These are phyloP conservation scores for Cicer judaicum DNA, from an alignment of 306 rosid genomes.

Conservation along the genomic window DNA sequence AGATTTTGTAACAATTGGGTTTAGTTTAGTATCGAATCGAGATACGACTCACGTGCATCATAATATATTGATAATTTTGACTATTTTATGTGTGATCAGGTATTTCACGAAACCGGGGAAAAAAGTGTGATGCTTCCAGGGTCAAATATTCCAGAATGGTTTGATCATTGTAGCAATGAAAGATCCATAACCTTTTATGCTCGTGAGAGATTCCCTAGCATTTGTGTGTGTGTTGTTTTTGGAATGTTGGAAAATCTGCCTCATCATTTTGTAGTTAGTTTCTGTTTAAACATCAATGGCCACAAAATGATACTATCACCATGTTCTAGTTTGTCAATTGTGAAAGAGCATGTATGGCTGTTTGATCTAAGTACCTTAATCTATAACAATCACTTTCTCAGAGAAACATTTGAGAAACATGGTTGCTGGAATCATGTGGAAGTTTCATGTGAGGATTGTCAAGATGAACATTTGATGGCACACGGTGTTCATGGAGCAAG, in stretches of 20 bases:
- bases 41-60: too few relatives aligned
- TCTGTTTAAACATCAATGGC: background rate
- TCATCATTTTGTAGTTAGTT: background rate
- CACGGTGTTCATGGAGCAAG: background rate
- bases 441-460: background rate
- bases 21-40: too few relatives aligned
- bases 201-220: background rate
- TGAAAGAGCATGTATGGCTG: background rate
- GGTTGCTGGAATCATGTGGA: constrained; percentile 21
- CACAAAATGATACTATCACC: background rate
- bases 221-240: constrained; percentile 15
- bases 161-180: background rate
- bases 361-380: background rate
- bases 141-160: background rate
- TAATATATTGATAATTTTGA: background rate
- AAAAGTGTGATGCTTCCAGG: constrained; percentile 1
- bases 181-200: background rate
- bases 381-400: background rate
- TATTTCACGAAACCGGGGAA: background rate
- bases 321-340: background rate
- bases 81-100: background rate
- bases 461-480: constrained; percentile 14
- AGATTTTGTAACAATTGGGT: too few relatives aligned
- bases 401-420: background rate
- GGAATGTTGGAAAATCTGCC: background rate